phyloP scores from a whole-genome alignment of 176 grass and related monocot species.

The Pontederia paniculata region DNA sequence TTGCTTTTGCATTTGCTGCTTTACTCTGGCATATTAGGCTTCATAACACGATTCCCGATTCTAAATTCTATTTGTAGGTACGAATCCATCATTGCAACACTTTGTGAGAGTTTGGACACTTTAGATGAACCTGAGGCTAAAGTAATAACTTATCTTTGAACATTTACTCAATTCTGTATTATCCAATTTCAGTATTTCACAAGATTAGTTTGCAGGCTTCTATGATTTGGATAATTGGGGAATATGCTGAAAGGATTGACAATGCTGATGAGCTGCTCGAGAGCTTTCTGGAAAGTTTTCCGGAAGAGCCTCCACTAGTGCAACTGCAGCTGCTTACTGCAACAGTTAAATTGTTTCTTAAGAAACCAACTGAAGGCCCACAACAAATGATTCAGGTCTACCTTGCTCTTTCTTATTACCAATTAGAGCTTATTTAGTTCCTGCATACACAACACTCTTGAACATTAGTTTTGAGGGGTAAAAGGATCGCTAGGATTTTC shows the following conservation, averaged over 20 bases:
- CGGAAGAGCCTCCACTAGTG: conserved; percentile 80
- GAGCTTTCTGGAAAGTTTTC: conserved; percentile 93
- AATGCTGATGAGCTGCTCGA: conserved; percentile 99
- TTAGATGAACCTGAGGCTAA: conserved; percentile 99
- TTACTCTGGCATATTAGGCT: neutral
- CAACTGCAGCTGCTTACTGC: conserved; percentile 79
- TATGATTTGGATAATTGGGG: conserved; percentile 99
- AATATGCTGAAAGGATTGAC: conserved; percentile 99
- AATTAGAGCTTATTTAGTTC: neutral
- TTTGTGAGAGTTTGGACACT: conserved; percentile 94
- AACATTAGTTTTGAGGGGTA: no score
- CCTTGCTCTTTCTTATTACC: neutral
- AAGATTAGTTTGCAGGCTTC: conserved; percentile 55
- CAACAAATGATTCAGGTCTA: conserved; percentile 99
- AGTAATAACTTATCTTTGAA: conserved; percentile 24
- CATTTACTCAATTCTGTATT: neutral
- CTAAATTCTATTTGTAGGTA: conserved; percentile 45
- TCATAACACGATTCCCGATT: neutral
- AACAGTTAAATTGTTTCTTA: conserved; percentile 92
- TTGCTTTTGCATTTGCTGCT: neutral
- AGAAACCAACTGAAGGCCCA: conserved; percentile 86
- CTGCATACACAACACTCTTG: neutral
- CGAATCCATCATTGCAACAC: conserved; percentile 89
- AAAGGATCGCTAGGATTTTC: no score
- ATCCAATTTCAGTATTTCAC: conserved; percentile 4